Evolutionary conservation across 768 basidiomycete species (phyloP), one percentile per base, ranked within the genome.

Genomic region (Suillus subalutaceus): DNA sequence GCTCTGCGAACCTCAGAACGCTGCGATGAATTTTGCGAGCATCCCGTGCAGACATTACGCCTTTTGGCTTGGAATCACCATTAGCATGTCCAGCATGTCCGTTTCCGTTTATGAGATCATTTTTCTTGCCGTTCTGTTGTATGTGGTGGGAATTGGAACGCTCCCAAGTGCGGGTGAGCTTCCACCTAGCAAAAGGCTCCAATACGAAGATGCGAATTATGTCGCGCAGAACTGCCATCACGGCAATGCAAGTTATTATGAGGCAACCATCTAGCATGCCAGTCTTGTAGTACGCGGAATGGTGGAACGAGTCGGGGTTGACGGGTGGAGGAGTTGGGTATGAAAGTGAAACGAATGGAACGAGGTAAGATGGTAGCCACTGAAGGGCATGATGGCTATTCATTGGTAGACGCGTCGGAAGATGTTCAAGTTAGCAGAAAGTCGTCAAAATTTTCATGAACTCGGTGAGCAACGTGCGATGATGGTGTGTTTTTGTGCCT

Each of bases 1-100:
- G 97, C 77, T 99, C 97, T 3, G 94, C 93, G 74, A 99, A 99
- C 71, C 97, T 84, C 55, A 92, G 75, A 50, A 95, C 89, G 67
- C 87, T 89, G 73, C 90, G 83, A 66, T 90, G 86, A 66, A 92
- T 81, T 70, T 82, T 85, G 62, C 83, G 86, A 23, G 84, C 79
- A 71, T 92, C 88, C 69, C 81, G 85, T 68, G 72, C 68, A 61
- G 73, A 67, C 70, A 67, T 76, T 60, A 44, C 18, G 66, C 63
- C 62, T n/a, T 71, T 56, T 53, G 69, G 68, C 60, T 62, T 16
- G 44, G 62, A 43, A 46, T 66, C 46, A 30, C 72, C 74, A 62
- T 79, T 78, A 15, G 71, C 68, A 63, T 68, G 72, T 60, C 12
- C 62, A 35, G 74, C 68, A 44, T 74, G 69, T 16, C 79, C 83